Percentiles rank a stretch among this genome's conserved stretches.
phyloP scores from a whole-genome alignment of 768 basidiomycete species.

The Tricholoma saponaceum region DNA sequence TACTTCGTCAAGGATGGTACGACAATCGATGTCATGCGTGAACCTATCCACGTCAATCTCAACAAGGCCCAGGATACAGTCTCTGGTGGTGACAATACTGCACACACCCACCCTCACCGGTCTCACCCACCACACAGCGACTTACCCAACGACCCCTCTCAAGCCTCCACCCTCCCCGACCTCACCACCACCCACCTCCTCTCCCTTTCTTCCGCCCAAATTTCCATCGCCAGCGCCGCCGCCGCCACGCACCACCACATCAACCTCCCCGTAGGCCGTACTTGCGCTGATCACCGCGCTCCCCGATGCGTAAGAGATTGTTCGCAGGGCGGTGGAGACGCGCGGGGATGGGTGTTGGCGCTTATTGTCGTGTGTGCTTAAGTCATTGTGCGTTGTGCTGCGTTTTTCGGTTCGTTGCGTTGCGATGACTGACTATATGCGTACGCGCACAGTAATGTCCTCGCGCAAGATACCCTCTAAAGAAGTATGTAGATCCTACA shows the following conservation, averaged over 20 bases:
- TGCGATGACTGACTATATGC: not conserved
- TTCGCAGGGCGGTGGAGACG: slow-evolving; percentile 34
- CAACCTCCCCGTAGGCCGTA: slow-evolving; percentile 34
- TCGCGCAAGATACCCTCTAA: not conserved
- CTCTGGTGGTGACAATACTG: too few species aligned
- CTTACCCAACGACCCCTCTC: slow-evolving; percentile 49
- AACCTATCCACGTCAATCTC: too few species aligned
- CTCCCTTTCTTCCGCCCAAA: slow-evolving; percentile 46
- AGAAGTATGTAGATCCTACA: not conserved
- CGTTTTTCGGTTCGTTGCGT: too few species aligned
- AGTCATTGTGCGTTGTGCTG: slow-evolving; percentile 43
- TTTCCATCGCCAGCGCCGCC: slow-evolving; percentile 24
- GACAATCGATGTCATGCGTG: too few species aligned
- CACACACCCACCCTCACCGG: too few species aligned
- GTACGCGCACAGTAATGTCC: not conserved
- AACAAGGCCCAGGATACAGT: too few species aligned
- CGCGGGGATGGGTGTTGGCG: slow-evolving; percentile 53
- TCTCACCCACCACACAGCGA: too few species aligned
- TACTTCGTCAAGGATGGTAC: too few species aligned
- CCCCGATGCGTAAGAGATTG: slow-evolving; percentile 40
- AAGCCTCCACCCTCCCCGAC: slow-evolving; percentile 49
- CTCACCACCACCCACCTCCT: slow-evolving; percentile 51
- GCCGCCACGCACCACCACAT: slow-evolving; percentile 41
- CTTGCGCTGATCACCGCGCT: slow-evolving; percentile 45
- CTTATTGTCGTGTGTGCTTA: slow-evolving; percentile 50